Evolutionary conservation across 495 filamentous ascomycete species (phyloP).

Genomic region (Podospora conica): DNA sequence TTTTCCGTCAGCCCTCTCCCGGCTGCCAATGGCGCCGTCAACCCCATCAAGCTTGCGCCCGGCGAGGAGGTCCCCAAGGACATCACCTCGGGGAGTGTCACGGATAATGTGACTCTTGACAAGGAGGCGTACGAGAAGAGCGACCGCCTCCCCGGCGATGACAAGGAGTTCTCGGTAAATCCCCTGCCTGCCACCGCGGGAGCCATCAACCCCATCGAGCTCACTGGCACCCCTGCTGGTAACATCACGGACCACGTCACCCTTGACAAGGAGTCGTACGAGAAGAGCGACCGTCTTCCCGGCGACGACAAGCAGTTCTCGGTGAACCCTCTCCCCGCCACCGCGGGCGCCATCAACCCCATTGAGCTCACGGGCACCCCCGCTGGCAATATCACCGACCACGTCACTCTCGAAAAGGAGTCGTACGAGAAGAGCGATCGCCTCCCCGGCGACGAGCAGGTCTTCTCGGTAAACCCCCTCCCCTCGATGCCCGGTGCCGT

Average conservation of each 20-base stretch:
- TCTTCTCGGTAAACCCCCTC: neutral
- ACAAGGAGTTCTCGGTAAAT: slow-evolving; percentile 56
- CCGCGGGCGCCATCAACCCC: slow-evolving; percentile 71
- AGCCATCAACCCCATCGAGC: slow-evolving; percentile 69
- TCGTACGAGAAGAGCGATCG: slow-evolving; percentile 75
- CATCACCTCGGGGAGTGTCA: slow-evolving; percentile 48
- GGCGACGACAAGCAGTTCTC: slow-evolving; percentile 46
- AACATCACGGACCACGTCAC: slow-evolving; percentile 55
- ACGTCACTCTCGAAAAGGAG: slow-evolving; percentile 70
- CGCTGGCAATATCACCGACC: slow-evolving; percentile 47
- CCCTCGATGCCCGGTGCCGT: neutral
- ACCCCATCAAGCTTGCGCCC: slow-evolving; percentile 72
- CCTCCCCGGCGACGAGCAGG: slow-evolving; percentile 26
- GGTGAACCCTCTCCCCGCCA: slow-evolving; percentile 73
- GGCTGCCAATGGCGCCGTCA: slow-evolving; percentile 68
- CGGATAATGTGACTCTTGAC: slow-evolving; percentile 64
- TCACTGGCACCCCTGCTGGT: slow-evolving; percentile 61
- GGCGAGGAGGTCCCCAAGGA: slow-evolving; percentile 69
- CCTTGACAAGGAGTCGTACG: slow-evolving; percentile 76
- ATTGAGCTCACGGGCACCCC: slow-evolving; percentile 48
- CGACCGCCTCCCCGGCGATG: slow-evolving; percentile 46
- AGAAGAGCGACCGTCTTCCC: slow-evolving; percentile 53
- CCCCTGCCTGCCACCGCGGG: slow-evolving; percentile 73
- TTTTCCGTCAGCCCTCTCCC: slow-evolving; percentile 69
- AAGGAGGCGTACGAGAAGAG: slow-evolving; percentile 77